phyloP scores from a whole-genome alignment of 2,329 filamentous ascomycete genomes.

The Ophiosphaerella korrae region DNA sequence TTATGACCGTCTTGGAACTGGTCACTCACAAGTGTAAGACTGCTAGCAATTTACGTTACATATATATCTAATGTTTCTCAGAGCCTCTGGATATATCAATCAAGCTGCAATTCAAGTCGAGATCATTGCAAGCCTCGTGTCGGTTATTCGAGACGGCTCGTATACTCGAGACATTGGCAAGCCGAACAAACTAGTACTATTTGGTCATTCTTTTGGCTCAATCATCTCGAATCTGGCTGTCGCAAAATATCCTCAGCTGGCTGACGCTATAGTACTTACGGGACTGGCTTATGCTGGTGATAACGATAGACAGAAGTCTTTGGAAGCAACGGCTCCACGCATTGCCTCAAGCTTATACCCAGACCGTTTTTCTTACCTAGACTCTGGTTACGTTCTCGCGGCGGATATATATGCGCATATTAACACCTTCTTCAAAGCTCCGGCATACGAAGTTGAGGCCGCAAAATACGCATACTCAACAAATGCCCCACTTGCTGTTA shows the following conservation, averaged over 20 bases:
- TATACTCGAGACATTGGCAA: not conserved
- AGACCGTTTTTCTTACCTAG: not conserved
- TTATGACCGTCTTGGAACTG: not conserved
- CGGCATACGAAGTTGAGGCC: not conserved
- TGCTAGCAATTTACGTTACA: not conserved
- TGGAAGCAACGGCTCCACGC: not conserved
- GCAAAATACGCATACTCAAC: not conserved
- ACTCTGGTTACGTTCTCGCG: not conserved
- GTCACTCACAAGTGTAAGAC: not conserved
- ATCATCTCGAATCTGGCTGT: not conserved
- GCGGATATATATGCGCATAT: not conserved
- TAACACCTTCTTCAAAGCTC: not conserved
- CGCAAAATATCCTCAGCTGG: not conserved
- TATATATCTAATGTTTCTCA: not conserved
- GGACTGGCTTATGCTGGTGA: not conserved
- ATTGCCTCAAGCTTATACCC: not conserved
- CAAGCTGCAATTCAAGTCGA: not conserved
- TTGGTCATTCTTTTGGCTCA: not conserved
- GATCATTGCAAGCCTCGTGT: not conserved
- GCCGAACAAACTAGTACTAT: not conserved
- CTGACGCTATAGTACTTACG: not conserved
- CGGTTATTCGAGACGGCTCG: not conserved
- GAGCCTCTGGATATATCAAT: not conserved
- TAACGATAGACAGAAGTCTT: not conserved
- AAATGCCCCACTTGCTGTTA: not conserved